phyloP scores from a whole-genome alignment of 805 yeast genomes.

The Sugiyamaella americana region DNA sequence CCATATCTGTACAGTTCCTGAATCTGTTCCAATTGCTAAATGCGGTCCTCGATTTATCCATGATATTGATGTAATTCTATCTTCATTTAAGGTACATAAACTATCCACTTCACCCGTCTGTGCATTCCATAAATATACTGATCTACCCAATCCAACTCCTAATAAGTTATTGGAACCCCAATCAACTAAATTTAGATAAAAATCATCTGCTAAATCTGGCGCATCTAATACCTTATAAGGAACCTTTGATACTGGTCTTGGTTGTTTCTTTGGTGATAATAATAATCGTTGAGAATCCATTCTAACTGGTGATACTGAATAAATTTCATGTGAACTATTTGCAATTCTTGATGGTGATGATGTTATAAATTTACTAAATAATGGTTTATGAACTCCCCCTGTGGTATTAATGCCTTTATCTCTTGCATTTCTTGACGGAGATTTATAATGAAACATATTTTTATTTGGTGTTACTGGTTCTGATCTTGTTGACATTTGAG shows the following conservation, averaged over 20 bases:
- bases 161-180: conserved; percentile 90
- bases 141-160: conserved; percentile 84
- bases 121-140: conserved; percentile 90
- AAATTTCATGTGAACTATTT: conserved; percentile 65
- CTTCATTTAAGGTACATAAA: conserved; percentile 68
- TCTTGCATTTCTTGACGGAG: conserved; percentile 11
- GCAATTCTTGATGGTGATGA: conserved; percentile 21
- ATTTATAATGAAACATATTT: conserved; percentile 37
- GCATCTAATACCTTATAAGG: conserved; percentile 95
- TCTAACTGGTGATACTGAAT: conserved; percentile 80
- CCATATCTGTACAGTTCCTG: conserved; percentile 91
- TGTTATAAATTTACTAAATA: conserved; percentile 1
- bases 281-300: conserved; percentile 77
- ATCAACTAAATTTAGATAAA: conserved; percentile 83
- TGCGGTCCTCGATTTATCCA: conserved; percentile 97
- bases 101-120: conserved; percentile 74
- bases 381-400: not conserved
- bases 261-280: conserved; percentile 74
- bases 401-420: not conserved
- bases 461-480: conserved; percentile 39
- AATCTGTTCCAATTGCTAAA: conserved; percentile 82
- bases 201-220: conserved; percentile 90
- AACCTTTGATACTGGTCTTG: conserved; percentile 71
- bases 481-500: conserved; percentile 11
- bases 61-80: conserved; percentile 71